Percentiles rank a stretch among this genome's conserved stretches.
Evolutionary conservation across 345 rosid species (phyloP).

Genomic region (Ceriops tagal): DNA sequence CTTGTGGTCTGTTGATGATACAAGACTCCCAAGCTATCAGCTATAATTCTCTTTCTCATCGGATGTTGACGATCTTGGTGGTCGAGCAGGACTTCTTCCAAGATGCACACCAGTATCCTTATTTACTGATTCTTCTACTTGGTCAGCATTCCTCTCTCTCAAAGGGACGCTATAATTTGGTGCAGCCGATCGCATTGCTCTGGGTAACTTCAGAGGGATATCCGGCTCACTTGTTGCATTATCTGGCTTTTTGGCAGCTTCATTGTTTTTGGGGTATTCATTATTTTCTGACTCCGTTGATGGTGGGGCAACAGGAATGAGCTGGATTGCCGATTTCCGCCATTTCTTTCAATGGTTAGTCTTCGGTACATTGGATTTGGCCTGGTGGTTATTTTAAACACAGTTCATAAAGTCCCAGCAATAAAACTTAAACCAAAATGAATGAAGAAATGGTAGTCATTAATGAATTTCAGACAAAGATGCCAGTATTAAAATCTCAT

Average conservation of each 20-base stretch:
- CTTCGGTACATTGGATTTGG: slow-evolving; percentile 58
- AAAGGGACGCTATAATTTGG: slow-evolving; percentile 54
- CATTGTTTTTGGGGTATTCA: slow-evolving; percentile 4
- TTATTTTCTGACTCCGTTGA: slow-evolving; percentile 35
- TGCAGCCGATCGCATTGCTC: slow-evolving; percentile 69
- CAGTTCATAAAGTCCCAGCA: neutral
- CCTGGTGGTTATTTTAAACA: slow-evolving; percentile 35
- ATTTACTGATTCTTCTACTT: slow-evolving; percentile 31
- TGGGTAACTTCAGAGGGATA: slow-evolving; percentile 52
- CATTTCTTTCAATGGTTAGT: slow-evolving; percentile 75
- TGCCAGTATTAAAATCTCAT: no score
- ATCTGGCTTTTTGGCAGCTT: slow-evolving; percentile 15
- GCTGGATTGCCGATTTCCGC: slow-evolving; percentile 62
- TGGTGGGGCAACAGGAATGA: slow-evolving; percentile 60
- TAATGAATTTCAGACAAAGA: no score
- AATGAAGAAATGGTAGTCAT: no score
- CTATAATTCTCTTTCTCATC: slow-evolving; percentile 75
- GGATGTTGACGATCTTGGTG: slow-evolving; percentile 32
- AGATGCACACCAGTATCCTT: slow-evolving; percentile 39
- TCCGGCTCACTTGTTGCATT: neutral
- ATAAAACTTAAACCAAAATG: no score
- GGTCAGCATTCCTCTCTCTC: slow-evolving; percentile 74
- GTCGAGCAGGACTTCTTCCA: slow-evolving; percentile 42
- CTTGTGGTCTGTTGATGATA: neutral
- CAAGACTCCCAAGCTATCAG: slow-evolving; percentile 3